A percentile compares a stretch with the other conserved stretches of the same genome.
Conservation (phyloP, 2,329 filamentous ascomycete species). For the Westerdykella ornata region DNA sequence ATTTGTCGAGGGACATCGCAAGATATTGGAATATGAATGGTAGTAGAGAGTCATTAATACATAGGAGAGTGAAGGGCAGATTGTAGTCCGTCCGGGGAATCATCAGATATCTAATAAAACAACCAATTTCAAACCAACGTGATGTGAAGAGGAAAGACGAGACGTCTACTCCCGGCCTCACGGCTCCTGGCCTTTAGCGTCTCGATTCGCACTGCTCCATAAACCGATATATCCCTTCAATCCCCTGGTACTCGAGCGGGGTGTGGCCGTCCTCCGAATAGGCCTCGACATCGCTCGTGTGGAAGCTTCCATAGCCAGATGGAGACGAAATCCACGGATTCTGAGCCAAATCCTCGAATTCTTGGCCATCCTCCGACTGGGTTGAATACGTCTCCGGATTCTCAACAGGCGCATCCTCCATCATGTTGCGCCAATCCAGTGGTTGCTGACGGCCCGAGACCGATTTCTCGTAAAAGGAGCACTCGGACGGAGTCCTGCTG, state of each 20-base stretch:
- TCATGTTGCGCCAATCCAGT: constrained; percentile 54
- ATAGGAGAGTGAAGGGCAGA: too few relatives aligned
- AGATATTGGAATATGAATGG: too few relatives aligned
- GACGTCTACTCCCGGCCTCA: neutral
- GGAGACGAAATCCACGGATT: constrained; percentile 51
- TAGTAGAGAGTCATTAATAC: too few relatives aligned
- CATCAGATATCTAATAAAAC: too few relatives aligned
- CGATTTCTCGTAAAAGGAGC: constrained; percentile 42
- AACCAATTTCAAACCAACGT: neutral
- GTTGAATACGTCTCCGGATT: constrained; percentile 35
- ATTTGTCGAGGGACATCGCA: too few relatives aligned
- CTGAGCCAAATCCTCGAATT: constrained; percentile 37
- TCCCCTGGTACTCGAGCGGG: constrained; percentile 54
- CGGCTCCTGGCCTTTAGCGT: constrained; percentile 3
- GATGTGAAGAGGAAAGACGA: neutral
- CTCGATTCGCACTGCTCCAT: constrained; percentile 55
- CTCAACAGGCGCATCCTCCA: constrained; percentile 35
- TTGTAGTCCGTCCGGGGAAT: too few relatives aligned
- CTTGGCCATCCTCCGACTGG: constrained; percentile 34
- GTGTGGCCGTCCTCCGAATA: constrained; percentile 24
- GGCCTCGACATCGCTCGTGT: constrained; percentile 47
- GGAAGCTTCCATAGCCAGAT: constrained; percentile 53
- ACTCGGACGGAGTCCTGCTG: constrained; percentile 45
- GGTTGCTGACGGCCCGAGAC: constrained; percentile 34
- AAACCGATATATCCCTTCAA: constrained; percentile 61